Percentiles rank a stretch among this genome's conserved stretches.
Evolutionary conservation across 176 grass and related monocot species (phyloP).

Genomic region (Avena atlantica): DNA sequence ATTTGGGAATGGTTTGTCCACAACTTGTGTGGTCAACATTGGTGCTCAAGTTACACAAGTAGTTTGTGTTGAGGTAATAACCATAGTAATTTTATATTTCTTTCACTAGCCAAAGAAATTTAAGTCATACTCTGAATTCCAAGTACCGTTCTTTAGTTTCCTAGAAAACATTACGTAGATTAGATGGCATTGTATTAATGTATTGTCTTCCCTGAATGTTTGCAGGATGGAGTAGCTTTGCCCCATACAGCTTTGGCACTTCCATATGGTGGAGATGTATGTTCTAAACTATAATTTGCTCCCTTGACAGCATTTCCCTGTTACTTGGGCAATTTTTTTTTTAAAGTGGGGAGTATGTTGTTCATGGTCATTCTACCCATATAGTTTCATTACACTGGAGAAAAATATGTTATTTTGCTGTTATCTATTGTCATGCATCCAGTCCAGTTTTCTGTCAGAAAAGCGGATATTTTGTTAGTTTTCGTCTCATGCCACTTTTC

Average conservation of each 20-base stretch:
- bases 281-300: slow-evolving; percentile 14
- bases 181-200: slow-evolving; percentile 25
- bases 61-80: slow-evolving; percentile 91
- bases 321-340: neutral
- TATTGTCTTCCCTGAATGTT: slow-evolving; percentile 16
- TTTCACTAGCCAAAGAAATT: slow-evolving; percentile 15
- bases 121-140: slow-evolving; percentile 21
- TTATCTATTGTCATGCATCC: slow-evolving; percentile 2
- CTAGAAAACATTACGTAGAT: slow-evolving; percentile 3
- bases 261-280: slow-evolving; percentile 94
- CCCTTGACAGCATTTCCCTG: neutral
- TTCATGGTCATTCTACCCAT: slow-evolving; percentile 12
- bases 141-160: slow-evolving; percentile 13
- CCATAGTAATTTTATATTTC: neutral
- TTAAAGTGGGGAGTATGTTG: neutral
- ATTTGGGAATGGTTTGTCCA: slow-evolving; percentile 96
- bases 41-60: slow-evolving; percentile 96
- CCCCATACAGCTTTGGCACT: slow-evolving; percentile 80
- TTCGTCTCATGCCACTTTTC: slow-evolving; percentile 10
- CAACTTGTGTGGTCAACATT: slow-evolving; percentile 94
- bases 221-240: slow-evolving; percentile 98
- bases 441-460: neutral
- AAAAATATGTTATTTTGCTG: neutral
- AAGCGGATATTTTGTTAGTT: neutral
- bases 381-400: neutral